Evolutionary conservation across 441 rosid species (phyloP).

Genomic region (Gossypium davidsonii): DNA sequence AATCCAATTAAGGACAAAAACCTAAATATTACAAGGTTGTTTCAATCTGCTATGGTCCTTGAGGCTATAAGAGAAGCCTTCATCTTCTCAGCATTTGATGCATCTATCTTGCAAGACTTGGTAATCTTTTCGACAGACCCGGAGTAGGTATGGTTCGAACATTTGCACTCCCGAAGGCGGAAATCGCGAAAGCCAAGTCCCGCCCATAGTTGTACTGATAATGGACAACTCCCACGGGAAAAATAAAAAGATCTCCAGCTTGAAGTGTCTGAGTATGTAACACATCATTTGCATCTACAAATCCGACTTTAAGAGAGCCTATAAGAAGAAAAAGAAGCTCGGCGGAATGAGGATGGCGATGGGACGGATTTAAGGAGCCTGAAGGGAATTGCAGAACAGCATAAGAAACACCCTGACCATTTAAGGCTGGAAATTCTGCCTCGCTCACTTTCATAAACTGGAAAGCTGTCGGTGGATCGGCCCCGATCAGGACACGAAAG

Average conservation of each 20-base stretch:
- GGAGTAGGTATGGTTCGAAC: not conserved
- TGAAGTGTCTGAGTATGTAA: not conserved
- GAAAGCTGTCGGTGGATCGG: not conserved
- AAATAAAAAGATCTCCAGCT: not conserved
- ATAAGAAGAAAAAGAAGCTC: conserved; percentile 7
- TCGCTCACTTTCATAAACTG: not conserved
- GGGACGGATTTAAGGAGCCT: not conserved
- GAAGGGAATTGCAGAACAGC: not conserved
- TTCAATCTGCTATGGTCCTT: not conserved
- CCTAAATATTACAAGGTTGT: not conserved
- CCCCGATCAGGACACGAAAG: not conserved
- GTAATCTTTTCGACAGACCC: not conserved
- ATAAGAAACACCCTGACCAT: not conserved
- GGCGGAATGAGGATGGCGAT: not conserved
- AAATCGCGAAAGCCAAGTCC: not conserved
- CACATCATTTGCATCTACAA: not conserved
- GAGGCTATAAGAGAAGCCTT: not conserved
- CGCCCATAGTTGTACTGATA: not conserved
- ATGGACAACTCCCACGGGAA: not conserved
- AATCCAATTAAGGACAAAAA: not conserved
- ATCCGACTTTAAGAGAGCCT: conserved; percentile 5
- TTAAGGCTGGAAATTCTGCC: not conserved
- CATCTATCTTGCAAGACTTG: not conserved
- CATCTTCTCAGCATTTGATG: not conserved
- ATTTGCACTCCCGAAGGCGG: not conserved